Percentiles rank a stretch among this genome's conserved stretches.
These are phyloP conservation scores for Cercophora scortea DNA, from an alignment of 495 filamentous ascomycete species.

Conservation along the genomic window DNA sequence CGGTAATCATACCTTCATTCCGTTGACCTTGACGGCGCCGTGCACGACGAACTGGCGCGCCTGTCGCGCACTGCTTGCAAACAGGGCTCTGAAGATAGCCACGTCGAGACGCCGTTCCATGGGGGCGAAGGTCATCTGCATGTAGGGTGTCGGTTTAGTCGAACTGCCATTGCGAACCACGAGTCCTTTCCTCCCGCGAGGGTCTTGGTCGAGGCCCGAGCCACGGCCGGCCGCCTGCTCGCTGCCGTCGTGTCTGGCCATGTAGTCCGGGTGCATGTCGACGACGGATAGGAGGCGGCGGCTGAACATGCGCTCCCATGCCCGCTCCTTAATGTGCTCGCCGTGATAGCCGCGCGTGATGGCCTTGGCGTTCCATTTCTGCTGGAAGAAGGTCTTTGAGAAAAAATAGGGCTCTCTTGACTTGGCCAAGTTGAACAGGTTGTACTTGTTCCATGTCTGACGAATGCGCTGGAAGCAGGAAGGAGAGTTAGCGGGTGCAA, in stretches of 20 bases:
- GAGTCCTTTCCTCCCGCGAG: too few species aligned
- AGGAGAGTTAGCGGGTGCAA: neutral
- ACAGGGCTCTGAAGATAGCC: conserved; percentile 84
- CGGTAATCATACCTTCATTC: conserved; percentile 65
- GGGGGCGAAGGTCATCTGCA: conserved; percentile 87
- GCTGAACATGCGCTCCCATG: conserved; percentile 90
- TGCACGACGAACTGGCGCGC: conserved; percentile 91
- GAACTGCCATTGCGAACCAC: neutral
- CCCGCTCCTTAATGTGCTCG: conserved; percentile 80
- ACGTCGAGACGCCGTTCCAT: conserved; percentile 86
- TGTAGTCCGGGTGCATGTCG: conserved; percentile 69
- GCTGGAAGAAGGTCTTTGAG: conserved; percentile 91
- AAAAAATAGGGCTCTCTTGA: conserved; percentile 17
- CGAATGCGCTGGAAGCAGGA: conserved; percentile 66
- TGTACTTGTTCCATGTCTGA: conserved; percentile 97
- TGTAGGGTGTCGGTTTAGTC: conserved; percentile 57
- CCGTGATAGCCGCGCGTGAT: conserved; percentile 81
- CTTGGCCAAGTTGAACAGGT: conserved; percentile 76
- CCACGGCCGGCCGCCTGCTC: conserved; percentile 74
- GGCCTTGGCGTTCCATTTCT: conserved; percentile 91
- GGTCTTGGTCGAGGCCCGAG: conserved; percentile 41
- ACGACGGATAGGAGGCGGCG: conserved; percentile 68
- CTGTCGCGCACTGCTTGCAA: conserved; percentile 90
- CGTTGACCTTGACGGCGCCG: conserved; percentile 91
- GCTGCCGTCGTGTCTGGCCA: conserved; percentile 74